Percentiles rank a stretch among this genome's conserved stretches.
Evolutionary conservation across 768 basidiomycete genomes (phyloP).

Genomic region (Roridomyces roridus): DNA sequence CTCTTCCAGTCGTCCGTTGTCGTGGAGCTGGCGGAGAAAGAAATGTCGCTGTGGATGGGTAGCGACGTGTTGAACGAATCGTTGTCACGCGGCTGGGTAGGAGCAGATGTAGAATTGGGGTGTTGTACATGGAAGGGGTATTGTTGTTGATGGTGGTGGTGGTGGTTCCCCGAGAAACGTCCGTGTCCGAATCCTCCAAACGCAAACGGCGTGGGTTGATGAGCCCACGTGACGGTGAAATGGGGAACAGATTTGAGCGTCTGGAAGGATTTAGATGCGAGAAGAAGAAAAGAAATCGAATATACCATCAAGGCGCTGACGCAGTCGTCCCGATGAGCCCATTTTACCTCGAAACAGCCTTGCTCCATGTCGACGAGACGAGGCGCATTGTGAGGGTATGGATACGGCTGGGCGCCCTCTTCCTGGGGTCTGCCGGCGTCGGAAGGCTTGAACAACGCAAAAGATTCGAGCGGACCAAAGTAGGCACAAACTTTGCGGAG

Average conservation of each 20-base stretch:
- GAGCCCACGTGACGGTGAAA: slow-evolving; percentile 81
- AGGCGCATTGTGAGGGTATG: slow-evolving; percentile 62
- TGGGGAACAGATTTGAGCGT: slow-evolving; percentile 74
- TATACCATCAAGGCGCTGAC: slow-evolving; percentile 73
- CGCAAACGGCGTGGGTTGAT: slow-evolving; percentile 49
- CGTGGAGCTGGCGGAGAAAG: slow-evolving; percentile 14
- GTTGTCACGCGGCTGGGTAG: slow-evolving; percentile 15
- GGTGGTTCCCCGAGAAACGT: slow-evolving; percentile 12
- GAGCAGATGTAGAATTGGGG: slow-evolving; percentile 13
- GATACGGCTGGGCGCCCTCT: slow-evolving; percentile 32
- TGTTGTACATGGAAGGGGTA: slow-evolving; percentile 40
- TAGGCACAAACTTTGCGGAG: slow-evolving; percentile 56
- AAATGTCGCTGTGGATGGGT: slow-evolving; percentile 7
- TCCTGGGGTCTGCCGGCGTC: slow-evolving; percentile 12
- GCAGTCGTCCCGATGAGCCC: slow-evolving; percentile 78
- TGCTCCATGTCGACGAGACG: slow-evolving; percentile 62
- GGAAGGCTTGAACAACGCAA: slow-evolving; percentile 40
- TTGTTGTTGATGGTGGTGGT: slow-evolving; percentile 25
- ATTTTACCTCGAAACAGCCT: slow-evolving; percentile 79
- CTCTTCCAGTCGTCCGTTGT: slow-evolving; percentile 24
- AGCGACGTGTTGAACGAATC: slow-evolving; percentile 19
- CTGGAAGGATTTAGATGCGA: slow-evolving; percentile 40
- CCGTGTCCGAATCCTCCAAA: slow-evolving; percentile 26
- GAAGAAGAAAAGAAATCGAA: slow-evolving; percentile 3
- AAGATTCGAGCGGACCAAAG: slow-evolving; percentile 72